Percentiles rank a stretch among this genome's conserved stretches.
phyloP scores from a whole-genome alignment of 2,329 filamentous ascomycete genomes.

The Tolypocladium tundrense region DNA sequence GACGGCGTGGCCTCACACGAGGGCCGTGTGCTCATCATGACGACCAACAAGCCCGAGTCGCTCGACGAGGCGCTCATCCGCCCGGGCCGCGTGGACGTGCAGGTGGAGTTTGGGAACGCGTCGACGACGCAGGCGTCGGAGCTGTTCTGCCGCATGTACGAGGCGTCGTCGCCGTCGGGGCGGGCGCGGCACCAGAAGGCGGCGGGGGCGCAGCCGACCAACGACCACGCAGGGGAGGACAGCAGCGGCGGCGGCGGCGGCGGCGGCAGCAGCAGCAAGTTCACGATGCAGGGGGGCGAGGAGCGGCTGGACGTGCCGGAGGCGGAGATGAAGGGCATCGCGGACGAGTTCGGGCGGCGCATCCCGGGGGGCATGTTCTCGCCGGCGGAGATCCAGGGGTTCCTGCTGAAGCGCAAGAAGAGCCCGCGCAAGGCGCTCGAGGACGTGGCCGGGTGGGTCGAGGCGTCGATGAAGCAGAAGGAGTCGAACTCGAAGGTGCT shows the following conservation, averaged over 20 bases:
- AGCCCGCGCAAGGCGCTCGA: conserved; percentile 42
- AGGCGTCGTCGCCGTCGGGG: conserved; percentile 19
- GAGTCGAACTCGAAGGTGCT: conserved; percentile 35
- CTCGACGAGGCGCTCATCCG: conserved; percentile 66
- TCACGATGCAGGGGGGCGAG: conserved; percentile 3
- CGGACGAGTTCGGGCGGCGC: conserved; percentile 36
- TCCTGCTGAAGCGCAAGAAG: conserved; percentile 52
- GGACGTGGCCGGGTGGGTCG: conserved; percentile 44
- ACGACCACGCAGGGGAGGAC: conserved; percentile 3
- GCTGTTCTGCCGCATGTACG: conserved; percentile 53
- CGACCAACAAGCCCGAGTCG: conserved; percentile 64
- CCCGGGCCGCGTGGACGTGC: conserved; percentile 62
- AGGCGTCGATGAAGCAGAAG: conserved; percentile 39
- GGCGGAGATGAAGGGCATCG: conserved; percentile 33
- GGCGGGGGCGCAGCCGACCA: not conserved
- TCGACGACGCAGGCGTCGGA: conserved; percentile 42
- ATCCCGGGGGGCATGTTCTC: conserved; percentile 44
- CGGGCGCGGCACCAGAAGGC: conserved; percentile 2
- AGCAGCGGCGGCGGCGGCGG: not conserved
- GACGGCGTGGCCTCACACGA: conserved; percentile 74
- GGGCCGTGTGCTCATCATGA: conserved; percentile 72
- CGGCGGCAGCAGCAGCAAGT: not conserved
- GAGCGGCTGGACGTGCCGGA: conserved; percentile 21
- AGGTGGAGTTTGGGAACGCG: conserved; percentile 53
- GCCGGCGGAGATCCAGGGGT: conserved; percentile 56